Conservation (phyloP, 2,329 filamentous ascomycete species). For the Aspergillus piperis region DNA sequence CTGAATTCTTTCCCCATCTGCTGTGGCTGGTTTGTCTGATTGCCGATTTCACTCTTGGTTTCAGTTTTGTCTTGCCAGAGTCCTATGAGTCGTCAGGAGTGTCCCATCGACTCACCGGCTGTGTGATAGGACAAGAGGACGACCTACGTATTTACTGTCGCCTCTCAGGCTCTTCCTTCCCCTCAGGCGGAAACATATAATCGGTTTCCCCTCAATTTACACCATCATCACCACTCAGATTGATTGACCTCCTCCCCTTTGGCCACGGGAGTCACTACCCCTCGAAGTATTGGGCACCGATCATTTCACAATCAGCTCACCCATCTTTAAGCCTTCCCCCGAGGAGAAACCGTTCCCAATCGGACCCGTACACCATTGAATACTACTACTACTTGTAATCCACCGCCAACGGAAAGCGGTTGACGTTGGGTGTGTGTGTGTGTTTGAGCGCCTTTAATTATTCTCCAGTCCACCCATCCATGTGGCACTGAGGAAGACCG, state of each 20-base stretch:
- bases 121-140: background rate
- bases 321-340: background rate
- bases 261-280: conserved; percentile 3
- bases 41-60: background rate
- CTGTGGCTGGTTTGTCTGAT: background rate
- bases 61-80: background rate
- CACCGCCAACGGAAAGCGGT: conserved; percentile 3
- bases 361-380: background rate
- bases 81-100: background rate
- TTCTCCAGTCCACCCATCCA: conserved; percentile 12
- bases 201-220: background rate
- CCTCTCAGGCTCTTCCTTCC: background rate
- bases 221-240: background rate
- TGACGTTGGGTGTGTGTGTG: conserved; percentile 1
- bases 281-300: conserved; percentile 22
- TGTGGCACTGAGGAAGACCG: conserved; percentile 17
- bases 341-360: conserved; percentile 12
- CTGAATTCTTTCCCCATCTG: background rate
- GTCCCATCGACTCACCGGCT: background rate
- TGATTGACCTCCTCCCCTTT: background rate
- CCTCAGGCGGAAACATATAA: conserved; percentile 1
- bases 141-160: background rate
- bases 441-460: conserved; percentile 5
- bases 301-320: conserved; percentile 11
- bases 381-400: background rate